phyloP scores from a whole-genome alignment of 1,139 yeast species.

The Yamadazyma membranifaciens region DNA sequence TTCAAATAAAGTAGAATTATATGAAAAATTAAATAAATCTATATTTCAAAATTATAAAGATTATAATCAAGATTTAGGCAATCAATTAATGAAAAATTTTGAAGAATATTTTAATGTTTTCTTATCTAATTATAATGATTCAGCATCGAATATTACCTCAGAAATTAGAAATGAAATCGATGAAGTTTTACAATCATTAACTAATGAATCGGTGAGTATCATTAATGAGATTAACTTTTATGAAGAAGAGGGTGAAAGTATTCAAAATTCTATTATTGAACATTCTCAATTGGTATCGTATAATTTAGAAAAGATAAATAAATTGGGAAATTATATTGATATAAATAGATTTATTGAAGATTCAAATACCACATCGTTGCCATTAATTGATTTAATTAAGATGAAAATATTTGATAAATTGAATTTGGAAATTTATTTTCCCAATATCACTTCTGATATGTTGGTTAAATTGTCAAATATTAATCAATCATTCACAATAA shows the following conservation, averaged over 20 bases:
- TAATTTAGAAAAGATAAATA: slow-evolving; percentile 23
- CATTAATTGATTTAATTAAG: slow-evolving; percentile 8
- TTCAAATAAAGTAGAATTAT: slow-evolving; percentile 24
- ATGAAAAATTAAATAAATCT: slow-evolving; percentile 24
- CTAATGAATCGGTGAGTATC: not conserved
- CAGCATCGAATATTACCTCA: slow-evolving; percentile 2
- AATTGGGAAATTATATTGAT: slow-evolving; percentile 24
- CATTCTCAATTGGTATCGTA: slow-evolving; percentile 9
- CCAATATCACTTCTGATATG: slow-evolving; percentile 7
- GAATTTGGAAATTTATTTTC: slow-evolving; percentile 18
- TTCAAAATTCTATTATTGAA: slow-evolving; percentile 4
- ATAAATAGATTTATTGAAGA: slow-evolving; percentile 7
- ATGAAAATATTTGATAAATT: slow-evolving; percentile 18
- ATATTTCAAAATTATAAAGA: slow-evolving; percentile 26
- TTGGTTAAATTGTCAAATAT: not conserved
- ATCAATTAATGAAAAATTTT: slow-evolving; percentile 17
- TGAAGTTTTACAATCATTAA: slow-evolving; percentile 1
- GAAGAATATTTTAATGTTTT: slow-evolving; percentile 12
- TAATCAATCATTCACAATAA: slow-evolving; percentile 12
- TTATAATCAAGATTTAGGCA: slow-evolving; percentile 9
- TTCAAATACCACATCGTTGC: slow-evolving; percentile 14
- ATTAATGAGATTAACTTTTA: not conserved
- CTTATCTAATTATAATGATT: slow-evolving; percentile 9
- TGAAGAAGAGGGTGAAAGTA: not conserved
- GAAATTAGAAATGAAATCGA: slow-evolving; percentile 11